Evolutionary conservation across 2,329 filamentous ascomycete species (phyloP), one percentile per base, ranked within the genome.

Genomic region (Periconia digitata): DNA sequence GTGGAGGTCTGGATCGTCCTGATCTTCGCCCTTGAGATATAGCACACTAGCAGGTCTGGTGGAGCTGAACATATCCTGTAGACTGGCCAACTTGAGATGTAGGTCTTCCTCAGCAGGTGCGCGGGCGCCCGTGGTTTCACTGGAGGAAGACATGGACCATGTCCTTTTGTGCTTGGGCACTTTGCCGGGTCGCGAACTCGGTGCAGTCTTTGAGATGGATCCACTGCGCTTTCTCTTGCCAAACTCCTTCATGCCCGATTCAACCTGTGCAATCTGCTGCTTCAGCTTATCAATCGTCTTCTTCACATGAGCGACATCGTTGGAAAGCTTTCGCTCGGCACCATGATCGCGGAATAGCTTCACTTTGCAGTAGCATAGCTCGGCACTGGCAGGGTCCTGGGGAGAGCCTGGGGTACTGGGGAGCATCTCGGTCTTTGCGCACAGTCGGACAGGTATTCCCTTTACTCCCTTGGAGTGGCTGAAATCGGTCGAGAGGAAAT

Each of bases 391-490:
- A 22, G 75, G 71, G 7, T 78, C 77, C 1, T 62, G 55, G 5
- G 64, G 58, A 35, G 68, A 65, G 47, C 79, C 77, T 8, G 78
- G 73, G 21, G 80, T 79, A 15, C 78, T 73, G 18, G 37, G 18
- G 1, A 92, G 50, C 10, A 85, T 72, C 55, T 88, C 87, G 0
- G 94, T 97, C 73, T 97, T 97, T 13, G 92, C 85, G 70, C 92
- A 97, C 0, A 97, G 80, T 46, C 94, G 80, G 4, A 99, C 92
- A 0, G 94, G 92, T 56, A 97, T 96, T 29, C 94, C 94, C 73
- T 97, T 99, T 41, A 99, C 94, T 39, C 94, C 94, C 67, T 99
- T 99, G 8, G 94, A 97, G 67, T 97, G 94, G 70, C 92, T 97
- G 69, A 97, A 99, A 68, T 99, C 94, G 8, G 94, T 99, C 0